These are phyloP conservation scores for Pseudocercospora crystallina DNA, from an alignment of 2,329 filamentous ascomycete genomes.

Conservation along the genomic window DNA sequence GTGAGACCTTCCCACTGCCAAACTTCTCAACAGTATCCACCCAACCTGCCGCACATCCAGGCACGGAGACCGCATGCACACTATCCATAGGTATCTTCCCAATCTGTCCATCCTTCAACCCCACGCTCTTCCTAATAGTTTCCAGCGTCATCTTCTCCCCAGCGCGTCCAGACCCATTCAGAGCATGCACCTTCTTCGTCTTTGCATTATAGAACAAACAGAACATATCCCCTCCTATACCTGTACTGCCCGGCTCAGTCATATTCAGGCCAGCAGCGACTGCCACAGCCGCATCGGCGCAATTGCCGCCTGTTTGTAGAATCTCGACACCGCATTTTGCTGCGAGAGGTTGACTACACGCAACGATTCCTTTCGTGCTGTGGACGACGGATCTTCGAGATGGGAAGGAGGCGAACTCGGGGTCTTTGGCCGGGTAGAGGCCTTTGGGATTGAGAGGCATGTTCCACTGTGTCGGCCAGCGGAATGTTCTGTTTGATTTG, in stretches of 20 bases:
- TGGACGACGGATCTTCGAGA: slow-evolving; percentile 90
- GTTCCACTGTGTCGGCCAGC: neutral
- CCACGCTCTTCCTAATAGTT: slow-evolving; percentile 67
- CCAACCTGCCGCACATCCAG: slow-evolving; percentile 91
- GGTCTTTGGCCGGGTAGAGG: slow-evolving; percentile 51
- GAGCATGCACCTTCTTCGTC: slow-evolving; percentile 74
- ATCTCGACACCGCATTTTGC: slow-evolving; percentile 83
- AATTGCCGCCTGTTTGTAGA: slow-evolving; percentile 86
- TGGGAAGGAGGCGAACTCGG: slow-evolving; percentile 62
- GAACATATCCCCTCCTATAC: slow-evolving; percentile 97
- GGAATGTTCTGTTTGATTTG: neutral
- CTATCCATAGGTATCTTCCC: slow-evolving; percentile 70
- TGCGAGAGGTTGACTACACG: slow-evolving; percentile 86
- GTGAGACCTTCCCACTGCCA: slow-evolving; percentile 77
- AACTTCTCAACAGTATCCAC: slow-evolving; percentile 84
- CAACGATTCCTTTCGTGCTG: slow-evolving; percentile 86
- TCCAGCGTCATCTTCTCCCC: slow-evolving; percentile 69
- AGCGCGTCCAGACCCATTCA: slow-evolving; percentile 92
- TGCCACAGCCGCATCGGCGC: slow-evolving; percentile 93
- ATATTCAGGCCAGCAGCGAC: slow-evolving; percentile 90
- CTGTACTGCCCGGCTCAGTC: slow-evolving; percentile 88
- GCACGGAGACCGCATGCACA: slow-evolving; percentile 80
- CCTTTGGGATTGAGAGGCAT: slow-evolving; percentile 53
- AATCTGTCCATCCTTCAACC: slow-evolving; percentile 57
- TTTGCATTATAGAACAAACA: slow-evolving; percentile 87